Base-by-base conservation (phyloP, 2,329 filamentous ascomycete species). In the Colletotrichum spaethianum region DNA sequence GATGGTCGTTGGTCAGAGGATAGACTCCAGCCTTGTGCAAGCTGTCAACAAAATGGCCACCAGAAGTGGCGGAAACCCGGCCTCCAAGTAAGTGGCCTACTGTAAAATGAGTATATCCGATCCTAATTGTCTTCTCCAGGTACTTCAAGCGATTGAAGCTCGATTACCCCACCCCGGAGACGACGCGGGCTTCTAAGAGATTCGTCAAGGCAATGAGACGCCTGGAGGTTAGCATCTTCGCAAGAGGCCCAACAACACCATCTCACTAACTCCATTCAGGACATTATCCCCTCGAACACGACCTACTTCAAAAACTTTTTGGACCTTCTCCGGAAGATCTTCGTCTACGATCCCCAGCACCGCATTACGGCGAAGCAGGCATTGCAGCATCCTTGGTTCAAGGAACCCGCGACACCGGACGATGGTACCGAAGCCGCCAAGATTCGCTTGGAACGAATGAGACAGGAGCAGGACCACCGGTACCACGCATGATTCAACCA, bases 151-250 rank as follows among this genome's bases (percentile, higher is more conserved):
- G 91, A 28, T 82, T 88, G 44, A 90, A 87, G 78, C 84, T 93
- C 26, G 91, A 93, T 75, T 93, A 93, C 74, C 91, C 91, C 3
- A 88, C 87, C 2, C 75, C 83, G 2, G 91, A 93, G 16, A 93
- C 91, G 0, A 91, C 89, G 0, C 84, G 91, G 67, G 90, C 91
- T 4, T 93, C 91, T 1, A 85, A 87, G 73, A 85, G 90, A 76
- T 93, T 93, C 77, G 91, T 93, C 16, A 91, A 91, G 79, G 91
- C 90, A n/a, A 93, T 93, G 91, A 93, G 93, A 80, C 86, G 86
- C 67, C 82, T 93, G 36, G 85, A 88, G 72, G 91, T 93, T 83
- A 75, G 89, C 82, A 7, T 40, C 28, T 16, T 14, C 12, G 36
- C 28, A 20, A 8, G 28, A 18, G 23, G 9, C 36, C 55, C 9